Conservation (phyloP, 306 rosid species). For the Castanopsis chinensis region DNA sequence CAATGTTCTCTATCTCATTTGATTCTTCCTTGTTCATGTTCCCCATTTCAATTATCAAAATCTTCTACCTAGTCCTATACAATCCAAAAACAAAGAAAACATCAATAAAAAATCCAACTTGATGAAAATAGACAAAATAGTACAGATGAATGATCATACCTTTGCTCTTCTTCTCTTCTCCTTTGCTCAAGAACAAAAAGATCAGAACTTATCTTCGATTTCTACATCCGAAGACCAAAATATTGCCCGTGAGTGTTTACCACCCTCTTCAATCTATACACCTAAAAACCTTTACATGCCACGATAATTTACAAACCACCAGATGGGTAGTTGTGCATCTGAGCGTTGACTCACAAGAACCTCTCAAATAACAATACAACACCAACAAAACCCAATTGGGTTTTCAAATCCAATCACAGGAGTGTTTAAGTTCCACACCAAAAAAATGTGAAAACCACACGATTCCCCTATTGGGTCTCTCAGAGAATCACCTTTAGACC, state of each 20-base stretch:
- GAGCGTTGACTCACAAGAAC: slow-evolving; percentile 13
- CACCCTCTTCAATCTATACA: neutral
- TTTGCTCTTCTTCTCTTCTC: neutral
- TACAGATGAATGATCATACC: slow-evolving; percentile 26
- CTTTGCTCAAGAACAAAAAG: neutral
- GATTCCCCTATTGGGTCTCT: neutral
- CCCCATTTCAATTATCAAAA: slow-evolving; percentile 38
- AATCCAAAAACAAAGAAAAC: neutral
- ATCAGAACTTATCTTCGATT: slow-evolving; percentile 14
- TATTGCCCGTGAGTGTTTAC: neutral
- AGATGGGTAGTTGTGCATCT: neutral
- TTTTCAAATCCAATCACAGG: neutral
- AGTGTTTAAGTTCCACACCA: neutral
- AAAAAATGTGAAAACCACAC: slow-evolving; percentile 15
- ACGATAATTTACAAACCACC: neutral
- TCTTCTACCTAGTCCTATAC: slow-evolving; percentile 14
- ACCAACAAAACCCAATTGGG: neutral
- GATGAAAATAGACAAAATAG: neutral
- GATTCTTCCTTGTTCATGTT: slow-evolving; percentile 26
- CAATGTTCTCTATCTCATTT: slow-evolving; percentile 46
- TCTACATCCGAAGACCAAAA: neutral
- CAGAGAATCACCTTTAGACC: neutral
- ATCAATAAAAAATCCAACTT: slow-evolving; percentile 1
- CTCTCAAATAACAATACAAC: neutral
- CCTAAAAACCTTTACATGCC: neutral